These are phyloP conservation scores for Colletotrichum tamarilloi DNA, from an alignment of 2,329 filamentous ascomycete genomes.

Conservation along the genomic window DNA sequence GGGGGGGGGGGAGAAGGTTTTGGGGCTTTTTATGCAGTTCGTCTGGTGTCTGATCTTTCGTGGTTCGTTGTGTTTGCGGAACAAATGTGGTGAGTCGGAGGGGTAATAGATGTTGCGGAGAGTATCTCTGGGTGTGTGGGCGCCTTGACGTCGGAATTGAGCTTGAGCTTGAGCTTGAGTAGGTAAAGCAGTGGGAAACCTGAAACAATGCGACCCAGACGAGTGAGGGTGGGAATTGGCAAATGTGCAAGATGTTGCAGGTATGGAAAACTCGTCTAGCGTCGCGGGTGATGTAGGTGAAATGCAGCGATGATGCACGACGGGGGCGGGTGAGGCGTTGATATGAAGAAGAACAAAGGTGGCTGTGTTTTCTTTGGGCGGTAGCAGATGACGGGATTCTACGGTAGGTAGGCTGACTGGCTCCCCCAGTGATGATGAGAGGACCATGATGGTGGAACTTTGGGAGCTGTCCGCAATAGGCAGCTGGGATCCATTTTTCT, in stretches of 20 bases:
- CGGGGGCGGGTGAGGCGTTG: background rate
- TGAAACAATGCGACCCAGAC: constrained; percentile 13
- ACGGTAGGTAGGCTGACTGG: background rate
- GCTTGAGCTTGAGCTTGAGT: background rate
- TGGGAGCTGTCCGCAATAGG: constrained; percentile 27
- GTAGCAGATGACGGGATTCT: background rate
- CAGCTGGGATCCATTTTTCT: background rate
- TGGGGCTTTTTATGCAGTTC: constrained; percentile 23
- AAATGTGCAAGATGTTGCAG: background rate
- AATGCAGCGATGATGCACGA: constrained; percentile 4
- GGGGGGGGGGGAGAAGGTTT: background rate
- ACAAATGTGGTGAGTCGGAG: background rate
- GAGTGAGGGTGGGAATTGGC: background rate
- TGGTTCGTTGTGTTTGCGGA: background rate
- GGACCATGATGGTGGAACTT: constrained; percentile 4
- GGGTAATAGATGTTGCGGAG: background rate
- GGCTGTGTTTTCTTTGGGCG: constrained; percentile 14
- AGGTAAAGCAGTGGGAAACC: background rate
- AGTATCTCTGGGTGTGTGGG: no score
- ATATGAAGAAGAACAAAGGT: constrained; percentile 17
- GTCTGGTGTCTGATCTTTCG: constrained; percentile 8
- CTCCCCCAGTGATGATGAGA: background rate
- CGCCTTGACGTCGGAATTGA: constrained; percentile 32
- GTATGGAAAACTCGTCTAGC: background rate
- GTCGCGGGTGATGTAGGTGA: background rate